Percentiles rank a stretch among this genome's conserved stretches.
These are phyloP conservation scores for Penicillium parvum DNA, from an alignment of 495 filamentous ascomycete genomes.

Conservation along the genomic window DNA sequence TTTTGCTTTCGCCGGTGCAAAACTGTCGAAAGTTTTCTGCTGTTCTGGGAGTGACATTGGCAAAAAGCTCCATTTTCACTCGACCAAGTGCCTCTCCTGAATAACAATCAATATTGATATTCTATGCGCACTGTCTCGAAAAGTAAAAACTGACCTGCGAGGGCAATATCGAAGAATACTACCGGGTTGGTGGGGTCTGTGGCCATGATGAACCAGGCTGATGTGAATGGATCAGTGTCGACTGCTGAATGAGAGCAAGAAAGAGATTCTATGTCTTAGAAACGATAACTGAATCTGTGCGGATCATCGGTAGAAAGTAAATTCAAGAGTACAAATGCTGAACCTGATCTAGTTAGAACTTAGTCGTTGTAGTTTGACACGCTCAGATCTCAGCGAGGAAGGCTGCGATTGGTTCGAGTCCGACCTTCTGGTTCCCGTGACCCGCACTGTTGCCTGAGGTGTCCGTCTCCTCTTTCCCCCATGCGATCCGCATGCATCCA, in stretches of 20 bases:
- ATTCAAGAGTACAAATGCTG: too few species aligned
- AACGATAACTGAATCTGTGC: too few species aligned
- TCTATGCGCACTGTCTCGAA: neutral
- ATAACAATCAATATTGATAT: neutral
- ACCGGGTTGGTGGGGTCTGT: slow-evolving; percentile 47
- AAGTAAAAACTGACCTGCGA: slow-evolving; percentile 75
- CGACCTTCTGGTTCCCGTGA: slow-evolving; percentile 10
- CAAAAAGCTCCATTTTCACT: slow-evolving; percentile 91
- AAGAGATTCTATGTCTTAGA: too few species aligned
- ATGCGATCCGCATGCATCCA: slow-evolving; percentile 12
- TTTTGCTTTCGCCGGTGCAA: slow-evolving; percentile 92
- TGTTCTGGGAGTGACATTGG: slow-evolving; percentile 75
- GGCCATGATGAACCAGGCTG: slow-evolving; percentile 6
- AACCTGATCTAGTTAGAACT: too few species aligned
- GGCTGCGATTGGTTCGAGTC: neutral
- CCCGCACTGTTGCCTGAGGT: slow-evolving; percentile 9
- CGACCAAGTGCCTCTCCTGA: slow-evolving; percentile 88
- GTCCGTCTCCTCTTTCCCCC: slow-evolving; percentile 6
- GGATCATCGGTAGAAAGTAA: too few species aligned
- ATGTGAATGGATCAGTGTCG: too few species aligned
- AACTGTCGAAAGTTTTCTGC: slow-evolving; percentile 97
- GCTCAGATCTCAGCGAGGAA: too few species aligned
- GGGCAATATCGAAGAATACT: slow-evolving; percentile 90
- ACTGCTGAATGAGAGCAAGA: neutral
- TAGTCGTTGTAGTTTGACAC: too few species aligned